Evolutionary conservation across 192 early-diverging fungal species (phyloP), one percentile per base, ranked within the genome.

Genomic region (Dissophora ornata): DNA sequence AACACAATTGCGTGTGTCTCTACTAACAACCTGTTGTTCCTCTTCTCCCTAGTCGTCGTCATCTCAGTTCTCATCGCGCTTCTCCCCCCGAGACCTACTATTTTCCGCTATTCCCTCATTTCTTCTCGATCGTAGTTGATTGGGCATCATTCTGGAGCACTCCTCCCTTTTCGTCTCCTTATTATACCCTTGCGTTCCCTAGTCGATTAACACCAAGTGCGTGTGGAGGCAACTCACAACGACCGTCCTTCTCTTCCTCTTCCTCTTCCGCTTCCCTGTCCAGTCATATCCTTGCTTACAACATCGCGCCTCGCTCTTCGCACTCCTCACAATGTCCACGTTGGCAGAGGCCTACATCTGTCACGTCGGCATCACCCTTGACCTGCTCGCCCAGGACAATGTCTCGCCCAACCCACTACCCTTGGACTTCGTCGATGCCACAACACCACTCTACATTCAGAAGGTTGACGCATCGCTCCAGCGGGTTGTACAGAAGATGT

Each of bases 381-480:
- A 74, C 57, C 41, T 75, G 33, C 57, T 75, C 5, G 57, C 36
- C 1, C 71, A 75, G 57, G 62, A 65, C 55, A 67, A 59, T 49
- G 25, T 48, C 21, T 77, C 73, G 24, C 41, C 57, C 4, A 38
- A 46, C 10, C 65, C 73, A 8, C 42, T 77, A 9, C 73, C 73
- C 1, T 53, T 77, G 29, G 73, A 77, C 52, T 77, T 67, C 57
- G 73, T 77, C 40, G 73, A 77, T 58, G 57, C 64, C 28, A 45
- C 64, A 41, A 62, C 73, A 2, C 73, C 73, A 13, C 42, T 24
- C 19, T 67, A 67, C 34, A 67, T 77, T 11, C 57, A 77, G 26
- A 57, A 52, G 46, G 64, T 77, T 52, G 73, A 77, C n/a, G 57
- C 51, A 8, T 24, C 46, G 2, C 59, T 77, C 2, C 73, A 77